phyloP scores from a whole-genome alignment of 176 grass and related monocot genomes.

The Thalia dealbata region DNA sequence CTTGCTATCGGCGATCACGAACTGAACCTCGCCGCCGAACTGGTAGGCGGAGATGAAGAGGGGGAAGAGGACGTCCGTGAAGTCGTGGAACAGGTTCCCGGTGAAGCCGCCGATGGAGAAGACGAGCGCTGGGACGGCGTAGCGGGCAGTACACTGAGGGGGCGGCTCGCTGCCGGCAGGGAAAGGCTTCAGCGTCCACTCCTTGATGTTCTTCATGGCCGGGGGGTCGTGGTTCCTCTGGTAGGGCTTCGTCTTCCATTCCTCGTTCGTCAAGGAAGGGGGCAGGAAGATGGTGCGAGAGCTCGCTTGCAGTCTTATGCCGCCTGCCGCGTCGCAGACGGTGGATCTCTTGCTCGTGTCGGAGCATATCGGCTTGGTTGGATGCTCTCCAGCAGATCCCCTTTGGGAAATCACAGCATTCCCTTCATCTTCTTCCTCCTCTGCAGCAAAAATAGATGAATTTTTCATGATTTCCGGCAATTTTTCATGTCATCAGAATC shows the following conservation, averaged over 20 bases:
- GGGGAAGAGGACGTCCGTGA: constrained; percentile 75
- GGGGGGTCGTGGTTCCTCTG: background rate
- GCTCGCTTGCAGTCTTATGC: constrained; percentile 7
- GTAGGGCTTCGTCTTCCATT: constrained; percentile 15
- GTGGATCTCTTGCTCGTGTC: constrained; percentile 7
- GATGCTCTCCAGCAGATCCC: background rate
- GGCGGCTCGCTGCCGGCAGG: background rate
- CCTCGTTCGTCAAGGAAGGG: background rate
- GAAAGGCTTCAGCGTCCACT: constrained; percentile 4
- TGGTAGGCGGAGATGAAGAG: constrained; percentile 68
- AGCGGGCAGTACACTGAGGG: background rate
- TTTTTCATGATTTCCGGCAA: background rate
- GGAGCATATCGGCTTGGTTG: background rate
- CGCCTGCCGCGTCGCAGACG: constrained; percentile 3
- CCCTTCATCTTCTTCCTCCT: background rate
- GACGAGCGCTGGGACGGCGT: constrained; percentile 6
- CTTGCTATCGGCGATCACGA: constrained; percentile 52
- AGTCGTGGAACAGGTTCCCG: constrained; percentile 60
- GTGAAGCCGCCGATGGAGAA: constrained; percentile 14
- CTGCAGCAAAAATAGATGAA: background rate
- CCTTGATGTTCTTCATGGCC: constrained; percentile 6
- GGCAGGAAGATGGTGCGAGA: background rate
- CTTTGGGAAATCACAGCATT: background rate
- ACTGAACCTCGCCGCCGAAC: constrained; percentile 58
- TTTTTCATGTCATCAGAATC: background rate